A percentile compares a stretch with the other conserved stretches of the same genome.
phyloP scores from a whole-genome alignment of 768 basidiomycete species.

The Amanita rubescens region DNA sequence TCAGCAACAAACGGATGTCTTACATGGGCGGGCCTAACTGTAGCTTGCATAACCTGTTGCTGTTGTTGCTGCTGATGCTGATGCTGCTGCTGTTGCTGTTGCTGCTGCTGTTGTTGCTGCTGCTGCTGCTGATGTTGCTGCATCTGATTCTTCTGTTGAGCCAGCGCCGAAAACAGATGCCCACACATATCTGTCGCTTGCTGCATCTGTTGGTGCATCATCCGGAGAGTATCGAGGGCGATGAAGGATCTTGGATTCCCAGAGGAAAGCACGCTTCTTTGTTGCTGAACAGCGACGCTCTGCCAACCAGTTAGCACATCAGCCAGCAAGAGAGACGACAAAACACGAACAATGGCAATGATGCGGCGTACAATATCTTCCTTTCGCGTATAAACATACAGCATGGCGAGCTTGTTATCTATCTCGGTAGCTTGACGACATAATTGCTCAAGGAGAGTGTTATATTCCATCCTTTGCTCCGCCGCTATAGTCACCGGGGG shows the following conservation, averaged over 20 bases:
- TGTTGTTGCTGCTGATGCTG: conserved; percentile 15
- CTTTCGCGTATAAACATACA: conserved; percentile 36
- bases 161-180: conserved; percentile 14
- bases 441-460: conserved; percentile 40
- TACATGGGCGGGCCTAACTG: conserved; percentile 4
- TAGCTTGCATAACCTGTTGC: conserved; percentile 9
- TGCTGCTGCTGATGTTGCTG: conserved; percentile 11
- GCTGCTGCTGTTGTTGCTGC: conserved; percentile 10
- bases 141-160: conserved; percentile 11
- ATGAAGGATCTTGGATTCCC: conserved; percentile 36
- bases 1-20: conserved; percentile 12
- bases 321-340: not conserved
- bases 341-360: conserved; percentile 44
- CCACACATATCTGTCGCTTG: conserved; percentile 34
- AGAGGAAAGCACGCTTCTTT: conserved; percentile 31
- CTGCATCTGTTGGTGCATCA: conserved; percentile 36
- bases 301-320: conserved; percentile 15
- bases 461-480: conserved; percentile 50
- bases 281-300: conserved; percentile 39
- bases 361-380: conserved; percentile 43
- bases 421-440: conserved; percentile 38
- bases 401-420: conserved; percentile 43
- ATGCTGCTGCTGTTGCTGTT: conserved; percentile 16
- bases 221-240: conserved; percentile 30
- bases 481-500: conserved; percentile 34